Base-by-base conservation (phyloP, 495 filamentous ascomycete species). In the Hyaloscypha variabilis region DNA sequence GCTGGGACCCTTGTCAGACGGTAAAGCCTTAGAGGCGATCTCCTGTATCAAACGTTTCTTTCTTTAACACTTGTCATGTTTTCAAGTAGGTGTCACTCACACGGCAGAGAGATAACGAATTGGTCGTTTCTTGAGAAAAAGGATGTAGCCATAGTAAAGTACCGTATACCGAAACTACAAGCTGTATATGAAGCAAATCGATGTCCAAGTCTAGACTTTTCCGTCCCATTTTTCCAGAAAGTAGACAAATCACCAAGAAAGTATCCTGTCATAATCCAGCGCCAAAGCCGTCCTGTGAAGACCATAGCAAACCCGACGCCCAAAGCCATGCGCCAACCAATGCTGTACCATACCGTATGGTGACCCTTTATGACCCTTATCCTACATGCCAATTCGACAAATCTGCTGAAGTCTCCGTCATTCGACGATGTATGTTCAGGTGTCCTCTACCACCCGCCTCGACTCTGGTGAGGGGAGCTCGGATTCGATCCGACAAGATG, bases 401-500 rank as follows among this genome's bases (percentile, higher is more conserved):
- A n/a, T 55, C 49, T 29, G 42, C 23, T 30, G 46, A 55, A 58
- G 46, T 65, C 51, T n/a, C 36, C 54, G 26, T 57, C 26, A 31
- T 56, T 25, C 50, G 51, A n/a, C 24, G 39, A 31, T 39, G n/a
- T 25, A 19, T 34, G 58, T 52, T 34, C 23, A 54, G 30, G 17
- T 19, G 14, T 60, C 8, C n/a, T n/a, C 25, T 28, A 53, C 51
- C 54, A 70, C 70, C 73, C 29, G 25, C 46, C 46, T 65, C 73
- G 71, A 58, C 69, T 74, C 28, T 68, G 65, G 10, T 72, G 60
- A 14, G 67, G 73, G 26, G 74, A 75, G 65, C 60, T 71, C 8
- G 70, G 68, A 50, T 39, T 63, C 1, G 71, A 73, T 51, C 63
- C 67, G 26, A 56, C 34, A 19, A 86, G 73, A 73, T 77, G 80